Percentiles rank a stretch among this genome's conserved stretches.
These are phyloP conservation scores for Boechera stricta DNA, from an alignment of 345 rosid species.

Conservation along the genomic window DNA sequence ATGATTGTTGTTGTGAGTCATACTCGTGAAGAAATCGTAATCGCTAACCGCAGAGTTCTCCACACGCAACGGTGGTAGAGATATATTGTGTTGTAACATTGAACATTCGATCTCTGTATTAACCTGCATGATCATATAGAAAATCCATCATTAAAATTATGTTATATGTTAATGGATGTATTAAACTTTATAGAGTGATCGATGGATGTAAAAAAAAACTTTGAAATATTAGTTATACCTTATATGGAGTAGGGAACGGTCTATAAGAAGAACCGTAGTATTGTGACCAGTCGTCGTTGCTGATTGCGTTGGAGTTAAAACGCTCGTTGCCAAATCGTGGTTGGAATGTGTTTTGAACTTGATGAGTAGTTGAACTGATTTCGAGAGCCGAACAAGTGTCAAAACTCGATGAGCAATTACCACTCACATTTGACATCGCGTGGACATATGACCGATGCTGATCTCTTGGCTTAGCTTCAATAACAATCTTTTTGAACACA, in stretches of 20 bases:
- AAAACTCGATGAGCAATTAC: constrained; percentile 39
- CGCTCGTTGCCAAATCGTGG: constrained; percentile 37
- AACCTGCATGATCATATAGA: constrained; percentile 12
- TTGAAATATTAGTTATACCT: constrained; percentile 24
- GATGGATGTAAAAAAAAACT: neutral
- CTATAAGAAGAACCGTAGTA: constrained; percentile 37
- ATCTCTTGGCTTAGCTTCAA: constrained; percentile 47
- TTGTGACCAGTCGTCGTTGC: constrained; percentile 42
- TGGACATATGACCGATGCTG: constrained; percentile 44
- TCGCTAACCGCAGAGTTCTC: constrained; percentile 55
- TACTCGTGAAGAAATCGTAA: constrained; percentile 42
- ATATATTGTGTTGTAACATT: constrained; percentile 45
- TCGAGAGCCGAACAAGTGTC: constrained; percentile 46
- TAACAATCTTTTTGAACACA: constrained; percentile 45
- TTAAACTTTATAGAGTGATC: neutral
- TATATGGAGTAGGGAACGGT: constrained; percentile 38
- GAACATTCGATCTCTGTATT: constrained; percentile 48
- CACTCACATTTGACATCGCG: constrained; percentile 36
- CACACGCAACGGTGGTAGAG: constrained; percentile 67
- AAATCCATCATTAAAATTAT: neutral
- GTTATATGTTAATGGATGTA: neutral
- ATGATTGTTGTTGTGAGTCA: constrained; percentile 49
- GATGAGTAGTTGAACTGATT: constrained; percentile 42
- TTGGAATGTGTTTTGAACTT: constrained; percentile 41
- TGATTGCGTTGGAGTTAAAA: constrained; percentile 34